Conservation (phyloP, 768 basidiomycete genomes). For the Leucocoprinus birnbaumii region DNA sequence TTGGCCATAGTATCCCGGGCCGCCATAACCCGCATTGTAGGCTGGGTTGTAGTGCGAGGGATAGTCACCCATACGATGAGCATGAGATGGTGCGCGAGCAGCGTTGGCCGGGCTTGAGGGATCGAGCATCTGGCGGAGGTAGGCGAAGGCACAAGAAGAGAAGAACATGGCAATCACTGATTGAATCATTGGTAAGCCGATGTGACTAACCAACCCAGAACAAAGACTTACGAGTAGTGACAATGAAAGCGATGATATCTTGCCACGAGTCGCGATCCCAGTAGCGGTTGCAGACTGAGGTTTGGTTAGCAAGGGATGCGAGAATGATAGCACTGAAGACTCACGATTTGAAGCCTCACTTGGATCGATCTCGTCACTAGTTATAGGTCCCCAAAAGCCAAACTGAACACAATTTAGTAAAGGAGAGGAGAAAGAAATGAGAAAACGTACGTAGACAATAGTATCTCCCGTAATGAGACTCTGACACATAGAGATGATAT, state of each 20-base stretch:
- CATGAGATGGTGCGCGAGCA: slow-evolving; percentile 41
- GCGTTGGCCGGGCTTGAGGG: slow-evolving; percentile 56
- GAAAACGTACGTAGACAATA: slow-evolving; percentile 34
- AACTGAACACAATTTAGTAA: slow-evolving; percentile 28
- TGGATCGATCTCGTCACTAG: slow-evolving; percentile 23
- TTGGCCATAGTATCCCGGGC: slow-evolving; percentile 47
- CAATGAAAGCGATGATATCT: slow-evolving; percentile 61
- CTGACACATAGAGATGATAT: slow-evolving; percentile 57
- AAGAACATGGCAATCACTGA: slow-evolving; percentile 62
- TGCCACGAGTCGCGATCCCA: slow-evolving; percentile 70
- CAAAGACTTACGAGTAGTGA: slow-evolving; percentile 48
- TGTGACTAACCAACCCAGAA: background rate
- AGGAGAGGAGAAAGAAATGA: background rate
- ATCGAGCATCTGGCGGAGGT: slow-evolving; percentile 73
- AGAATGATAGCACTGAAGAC: slow-evolving; percentile 14
- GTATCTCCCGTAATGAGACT: slow-evolving; percentile 29
- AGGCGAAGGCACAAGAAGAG: slow-evolving; percentile 63
- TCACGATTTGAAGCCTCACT: slow-evolving; percentile 47
- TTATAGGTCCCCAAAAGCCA: slow-evolving; percentile 53
- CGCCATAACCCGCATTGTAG: slow-evolving; percentile 41
- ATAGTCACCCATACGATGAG: slow-evolving; percentile 30
- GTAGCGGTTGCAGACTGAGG: slow-evolving; percentile 54
- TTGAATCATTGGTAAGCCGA: background rate
- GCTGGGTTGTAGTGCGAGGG: slow-evolving; percentile 60
- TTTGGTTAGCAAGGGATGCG: slow-evolving; percentile 12